Base-by-base conservation (phyloP, 1,139 yeast species). In the Yamadazyma triangularis region DNA sequence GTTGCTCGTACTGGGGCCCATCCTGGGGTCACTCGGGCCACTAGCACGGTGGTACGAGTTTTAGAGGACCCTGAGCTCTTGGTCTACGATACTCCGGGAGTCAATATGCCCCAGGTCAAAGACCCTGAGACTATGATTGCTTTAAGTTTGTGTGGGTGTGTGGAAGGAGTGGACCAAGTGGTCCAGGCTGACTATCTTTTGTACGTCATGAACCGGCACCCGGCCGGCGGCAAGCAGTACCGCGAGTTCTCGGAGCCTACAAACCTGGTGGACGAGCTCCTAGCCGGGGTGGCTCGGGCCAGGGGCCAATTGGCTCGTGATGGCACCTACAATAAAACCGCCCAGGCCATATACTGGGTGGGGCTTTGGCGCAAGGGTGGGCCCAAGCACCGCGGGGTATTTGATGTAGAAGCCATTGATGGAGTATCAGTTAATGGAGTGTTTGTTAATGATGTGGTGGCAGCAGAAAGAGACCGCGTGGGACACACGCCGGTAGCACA, bases 71-170 rank as follows among this genome's bases (percentile, higher is more conserved):
- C 94, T 0, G 79, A 79, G 28, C 72, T 91, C 6, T 71, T 78
- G 40, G 68, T 89, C 10, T 78, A 84, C 45, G 98, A 91, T 53
- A 84, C 97, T 0, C 98, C 98, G 0, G 98, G 98, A 1, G 89
- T 91, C 8, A 78, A 87, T 42, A 61, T 87, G 13, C 97, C 96
- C 0, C 74, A 79, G 15, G 85, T 82, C 7, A 72, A 73, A 33
- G 74, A 73, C 42, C 56, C 71, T 15, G 77, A 79, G 39, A 77
- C 87, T 2, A 86, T 89, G 94, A 62, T 89, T 24, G 74, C 83
- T 4, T 62, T 91, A 26, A 72, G 86, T 2, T 58, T 89, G 15
- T 77, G 82, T 13, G 94, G 95, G 1, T 80, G 94, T 34, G 83
- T 89, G n/a, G 79, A 78, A 36, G 63, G 76, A 2, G 72, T 88